These are phyloP conservation scores for Meyerozyma guilliermondii DNA, from an alignment of 1,139 yeast genomes.

Conservation along the genomic window DNA sequence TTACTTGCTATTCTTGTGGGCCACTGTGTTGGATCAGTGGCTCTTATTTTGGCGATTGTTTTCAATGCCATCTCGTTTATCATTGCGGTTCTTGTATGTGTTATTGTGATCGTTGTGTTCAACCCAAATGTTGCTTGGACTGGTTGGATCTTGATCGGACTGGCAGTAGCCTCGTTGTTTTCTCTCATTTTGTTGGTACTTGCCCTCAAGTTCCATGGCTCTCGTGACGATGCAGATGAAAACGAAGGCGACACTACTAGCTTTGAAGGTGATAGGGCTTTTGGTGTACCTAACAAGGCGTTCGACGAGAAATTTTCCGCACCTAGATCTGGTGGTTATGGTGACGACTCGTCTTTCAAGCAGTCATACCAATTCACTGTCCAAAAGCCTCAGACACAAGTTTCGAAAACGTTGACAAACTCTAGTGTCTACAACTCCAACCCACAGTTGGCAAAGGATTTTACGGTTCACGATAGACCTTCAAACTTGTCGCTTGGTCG, in stretches of 20 bases:
- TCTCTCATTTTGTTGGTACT: slow-evolving; percentile 24
- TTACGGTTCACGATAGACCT: slow-evolving; percentile 19
- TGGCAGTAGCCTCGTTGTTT: slow-evolving; percentile 51
- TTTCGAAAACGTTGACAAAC: slow-evolving; percentile 7
- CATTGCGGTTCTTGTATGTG: slow-evolving; percentile 46
- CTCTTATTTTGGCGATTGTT: slow-evolving; percentile 20
- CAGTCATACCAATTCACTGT: slow-evolving; percentile 1
- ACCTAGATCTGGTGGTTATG: slow-evolving; percentile 5
- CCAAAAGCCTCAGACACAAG: slow-evolving; percentile 3
- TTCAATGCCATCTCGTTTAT: slow-evolving; percentile 42
- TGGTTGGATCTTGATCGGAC: slow-evolving; percentile 64
- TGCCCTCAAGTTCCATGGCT: slow-evolving; percentile 15
- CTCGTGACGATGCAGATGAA: slow-evolving; percentile 5
- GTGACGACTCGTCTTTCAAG: slow-evolving; percentile 5
- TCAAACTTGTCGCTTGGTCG: slow-evolving; percentile 4
- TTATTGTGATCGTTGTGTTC: slow-evolving; percentile 52
- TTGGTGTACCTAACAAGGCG: not conserved
- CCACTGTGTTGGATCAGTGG: not conserved
- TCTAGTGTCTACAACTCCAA: slow-evolving; percentile 28
- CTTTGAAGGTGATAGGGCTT: not conserved
- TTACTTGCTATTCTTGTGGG: slow-evolving; percentile 7
- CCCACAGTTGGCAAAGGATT: slow-evolving; percentile 33
- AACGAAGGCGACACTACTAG: slow-evolving; percentile 7
- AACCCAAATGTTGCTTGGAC: slow-evolving; percentile 64
- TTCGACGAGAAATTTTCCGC: slow-evolving; percentile 2